Evolutionary conservation across 805 yeast species (phyloP), one percentile per base, ranked within the genome.

Genomic region (Candida tallmaniae): DNA sequence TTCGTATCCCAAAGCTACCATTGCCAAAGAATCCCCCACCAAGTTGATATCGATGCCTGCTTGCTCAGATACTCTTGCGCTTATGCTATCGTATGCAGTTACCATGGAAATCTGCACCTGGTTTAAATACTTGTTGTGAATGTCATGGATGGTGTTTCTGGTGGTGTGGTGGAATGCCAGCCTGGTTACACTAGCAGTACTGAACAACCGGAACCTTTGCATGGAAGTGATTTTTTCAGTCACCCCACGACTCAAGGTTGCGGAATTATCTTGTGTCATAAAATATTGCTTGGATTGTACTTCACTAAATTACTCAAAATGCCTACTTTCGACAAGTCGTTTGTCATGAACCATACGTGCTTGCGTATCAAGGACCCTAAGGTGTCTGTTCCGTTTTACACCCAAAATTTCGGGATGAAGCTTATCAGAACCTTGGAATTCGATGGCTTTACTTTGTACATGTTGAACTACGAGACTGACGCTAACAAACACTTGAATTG

Each of bases 21-120:
- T 90, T 0, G 96, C 87, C 17, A 93, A 61, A 0, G 97, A 89
- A 56, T 90, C 98, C 3, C 98, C 98, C 4, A 90, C 80, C 2
- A 90, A 68, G 5, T 80, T 67, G 38, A 80, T 69, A 47, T 90
- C 97, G 2, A 78, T 68, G 1, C 73, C 70, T 0, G 89, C 75
- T 12, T 68, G 56, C 16, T 81, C 79, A 0, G 88, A 94, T 47
- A 83, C 65, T 20, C 67, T 63, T 1, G 79, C 93, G 0, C 95
- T 80, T 12, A 89, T 76, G 49, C 69, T 82, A 52, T 90, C 97
- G 54, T 90, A 87, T 0, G 96, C 95, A 0, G 98, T 90, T n/a
- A 88, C 62, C 53, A 63, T 55, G 4, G 68, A 51, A 9, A 62
- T 60, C 7, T 68, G 63, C 22, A 41, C 48, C 15, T 52, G 47